phyloP scores from a whole-genome alignment of 2,329 filamentous ascomycete genomes.

The Arthrinium puccinioides region DNA sequence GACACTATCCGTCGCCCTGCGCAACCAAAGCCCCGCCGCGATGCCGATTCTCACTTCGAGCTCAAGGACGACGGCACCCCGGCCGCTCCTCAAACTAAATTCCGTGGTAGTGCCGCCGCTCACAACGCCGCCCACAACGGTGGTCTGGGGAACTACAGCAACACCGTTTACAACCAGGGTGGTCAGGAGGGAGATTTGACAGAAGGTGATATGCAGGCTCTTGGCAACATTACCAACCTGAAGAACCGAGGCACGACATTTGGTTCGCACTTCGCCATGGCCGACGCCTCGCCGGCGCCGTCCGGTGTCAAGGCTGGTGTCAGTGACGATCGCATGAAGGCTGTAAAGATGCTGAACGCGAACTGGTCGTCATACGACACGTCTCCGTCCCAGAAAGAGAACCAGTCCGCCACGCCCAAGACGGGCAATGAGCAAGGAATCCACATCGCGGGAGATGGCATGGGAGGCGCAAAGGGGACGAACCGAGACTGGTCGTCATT shows the following conservation, averaged over 20 bases:
- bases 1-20: slow-evolving; percentile 53
- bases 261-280: slow-evolving; percentile 68
- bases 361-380: slow-evolving; percentile 51
- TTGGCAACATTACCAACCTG: slow-evolving; percentile 65
- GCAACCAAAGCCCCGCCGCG: slow-evolving; percentile 63
- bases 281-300: slow-evolving; percentile 53
- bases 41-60: slow-evolving; percentile 78
- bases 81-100: slow-evolving; percentile 29
- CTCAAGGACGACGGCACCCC: slow-evolving; percentile 64
- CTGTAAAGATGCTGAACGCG: slow-evolving; percentile 65
- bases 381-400: slow-evolving; percentile 50
- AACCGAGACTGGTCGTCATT: slow-evolving; percentile 52
- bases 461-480: slow-evolving; percentile 53
- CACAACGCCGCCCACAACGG: slow-evolving; percentile 57
- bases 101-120: slow-evolving; percentile 37
- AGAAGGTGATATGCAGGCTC: slow-evolving; percentile 33
- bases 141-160: slow-evolving; percentile 67
- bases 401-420: slow-evolving; percentile 25
- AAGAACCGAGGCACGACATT: slow-evolving; percentile 71
- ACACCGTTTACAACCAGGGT: slow-evolving; percentile 62
- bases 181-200: slow-evolving; percentile 25
- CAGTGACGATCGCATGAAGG: slow-evolving; percentile 57
- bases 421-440: slow-evolving; percentile 30
- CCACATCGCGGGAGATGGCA: slow-evolving; percentile 53
- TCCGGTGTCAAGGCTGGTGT: slow-evolving; percentile 35